Percentiles rank a stretch among this genome's conserved stretches.
These are phyloP conservation scores for Aspergillus leporis DNA, from an alignment of 495 filamentous ascomycete genomes.

Conservation along the genomic window DNA sequence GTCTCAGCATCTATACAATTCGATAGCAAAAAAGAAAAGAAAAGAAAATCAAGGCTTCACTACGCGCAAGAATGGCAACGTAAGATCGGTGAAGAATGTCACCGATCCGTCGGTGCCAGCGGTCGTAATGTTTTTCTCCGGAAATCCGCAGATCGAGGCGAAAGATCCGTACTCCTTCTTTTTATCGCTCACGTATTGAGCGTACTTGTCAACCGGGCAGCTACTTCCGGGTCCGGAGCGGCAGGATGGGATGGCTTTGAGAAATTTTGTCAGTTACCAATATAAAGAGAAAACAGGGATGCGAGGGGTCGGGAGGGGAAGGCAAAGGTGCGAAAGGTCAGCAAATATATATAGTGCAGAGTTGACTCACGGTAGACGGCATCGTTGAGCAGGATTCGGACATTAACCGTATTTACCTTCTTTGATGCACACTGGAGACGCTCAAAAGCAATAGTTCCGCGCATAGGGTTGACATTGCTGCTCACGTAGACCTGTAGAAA, in stretches of 20 bases:
- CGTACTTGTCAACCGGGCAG: slow-evolving; percentile 47
- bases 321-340: too few relatives aligned
- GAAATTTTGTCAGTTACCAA: background rate
- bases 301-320: background rate
- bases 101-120: slow-evolving; percentile 35
- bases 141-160: slow-evolving; percentile 45
- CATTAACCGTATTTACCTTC: slow-evolving; percentile 27
- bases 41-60: slow-evolving; percentile 22
- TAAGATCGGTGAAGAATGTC: slow-evolving; percentile 51
- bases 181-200: slow-evolving; percentile 40
- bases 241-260: slow-evolving; percentile 38
- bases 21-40: background rate
- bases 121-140: slow-evolving; percentile 31
- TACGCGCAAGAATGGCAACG: slow-evolving; percentile 32
- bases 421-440: slow-evolving; percentile 40
- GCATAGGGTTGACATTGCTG: slow-evolving; percentile 54
- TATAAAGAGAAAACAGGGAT: background rate
- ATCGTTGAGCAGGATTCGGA: slow-evolving; percentile 55
- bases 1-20: background rate
- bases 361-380: slow-evolving; percentile 46
- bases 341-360: background rate
- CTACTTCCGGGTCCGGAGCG: slow-evolving; percentile 46
- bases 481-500: slow-evolving; percentile 36
- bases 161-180: slow-evolving; percentile 43
- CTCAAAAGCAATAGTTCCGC: slow-evolving; percentile 56